These are phyloP conservation scores for Ciborinia camelliae DNA, from an alignment of 2,329 filamentous ascomycete genomes.

Conservation along the genomic window DNA sequence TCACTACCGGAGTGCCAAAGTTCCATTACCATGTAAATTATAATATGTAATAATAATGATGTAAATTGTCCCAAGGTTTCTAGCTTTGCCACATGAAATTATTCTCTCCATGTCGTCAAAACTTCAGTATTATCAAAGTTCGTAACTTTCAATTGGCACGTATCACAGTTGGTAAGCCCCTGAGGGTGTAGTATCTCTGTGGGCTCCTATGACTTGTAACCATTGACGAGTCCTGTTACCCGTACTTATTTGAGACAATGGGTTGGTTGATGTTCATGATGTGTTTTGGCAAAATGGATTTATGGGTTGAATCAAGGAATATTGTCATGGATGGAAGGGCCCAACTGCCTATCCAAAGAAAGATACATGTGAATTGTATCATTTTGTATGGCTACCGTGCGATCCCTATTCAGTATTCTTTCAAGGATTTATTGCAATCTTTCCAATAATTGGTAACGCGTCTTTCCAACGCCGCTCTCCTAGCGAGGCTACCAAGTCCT, in stretches of 20 bases:
- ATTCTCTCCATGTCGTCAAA: background rate
- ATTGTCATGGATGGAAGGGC: conserved; percentile 9
- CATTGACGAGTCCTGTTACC: background rate
- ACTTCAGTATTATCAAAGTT: background rate
- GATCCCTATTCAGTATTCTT: background rate
- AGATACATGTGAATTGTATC: background rate
- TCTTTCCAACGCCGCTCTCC: conserved; percentile 13
- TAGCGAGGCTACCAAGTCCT: conserved; percentile 18
- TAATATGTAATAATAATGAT: no score
- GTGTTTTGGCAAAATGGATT: background rate
- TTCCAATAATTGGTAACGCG: conserved; percentile 11
- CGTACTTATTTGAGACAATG: conserved; percentile 12
- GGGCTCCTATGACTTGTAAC: conserved; percentile 6
- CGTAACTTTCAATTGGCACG: conserved; percentile 6
- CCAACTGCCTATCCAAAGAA: conserved; percentile 6
- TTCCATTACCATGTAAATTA: background rate
- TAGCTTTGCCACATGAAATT: background rate
- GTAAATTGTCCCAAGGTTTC: background rate
- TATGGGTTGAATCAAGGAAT: conserved; percentile 6
- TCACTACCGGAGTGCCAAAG: background rate
- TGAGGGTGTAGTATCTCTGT: background rate
- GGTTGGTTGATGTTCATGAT: conserved; percentile 6
- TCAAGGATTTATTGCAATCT: background rate
- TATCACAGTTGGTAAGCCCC: background rate
- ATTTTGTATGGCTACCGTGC: background rate